Conservation (phyloP, 1,284 basidiomycete genomes). For the Cryptococcus maquisensis region DNA sequence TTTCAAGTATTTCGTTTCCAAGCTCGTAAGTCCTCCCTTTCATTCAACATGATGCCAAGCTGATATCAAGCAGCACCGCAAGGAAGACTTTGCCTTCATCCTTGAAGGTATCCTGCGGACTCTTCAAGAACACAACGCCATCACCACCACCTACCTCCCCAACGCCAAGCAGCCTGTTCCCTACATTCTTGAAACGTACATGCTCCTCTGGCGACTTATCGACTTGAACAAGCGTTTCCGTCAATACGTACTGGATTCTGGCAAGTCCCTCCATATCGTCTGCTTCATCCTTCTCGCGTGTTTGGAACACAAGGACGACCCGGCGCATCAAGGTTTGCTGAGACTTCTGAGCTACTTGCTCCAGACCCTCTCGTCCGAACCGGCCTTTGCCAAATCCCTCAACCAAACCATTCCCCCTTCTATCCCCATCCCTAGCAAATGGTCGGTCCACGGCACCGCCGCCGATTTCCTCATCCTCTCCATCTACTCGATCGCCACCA, state of each 20-base stretch:
- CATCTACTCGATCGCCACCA: conserved; percentile 84
- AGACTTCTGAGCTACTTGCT: conserved; percentile 85
- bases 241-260: conserved; percentile 69
- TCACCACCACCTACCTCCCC: conserved; percentile 69
- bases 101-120: conserved; percentile 66
- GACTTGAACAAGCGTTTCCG: conserved; percentile 94
- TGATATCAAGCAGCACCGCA: conserved; percentile 62
- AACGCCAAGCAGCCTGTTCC: conserved; percentile 75
- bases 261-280: conserved; percentile 68
- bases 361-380: conserved; percentile 83
- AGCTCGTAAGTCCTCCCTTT: conserved; percentile 56
- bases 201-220: conserved; percentile 84
- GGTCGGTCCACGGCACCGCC: conserved; percentile 65
- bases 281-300: conserved; percentile 72
- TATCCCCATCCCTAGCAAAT: conserved; percentile 66
- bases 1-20: conserved; percentile 83
- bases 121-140: conserved; percentile 68
- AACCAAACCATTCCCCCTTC: conserved; percentile 51
- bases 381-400: conserved; percentile 66
- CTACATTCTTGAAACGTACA: conserved; percentile 72
- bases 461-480: conserved; percentile 77
- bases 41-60: not conserved
- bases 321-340: conserved; percentile 86
- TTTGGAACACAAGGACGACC: conserved; percentile 83
- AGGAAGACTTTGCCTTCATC: conserved; percentile 79